Conservation (phyloP, 2,329 filamentous ascomycete genomes). For the Stagonosporopsis tanaceti region DNA sequence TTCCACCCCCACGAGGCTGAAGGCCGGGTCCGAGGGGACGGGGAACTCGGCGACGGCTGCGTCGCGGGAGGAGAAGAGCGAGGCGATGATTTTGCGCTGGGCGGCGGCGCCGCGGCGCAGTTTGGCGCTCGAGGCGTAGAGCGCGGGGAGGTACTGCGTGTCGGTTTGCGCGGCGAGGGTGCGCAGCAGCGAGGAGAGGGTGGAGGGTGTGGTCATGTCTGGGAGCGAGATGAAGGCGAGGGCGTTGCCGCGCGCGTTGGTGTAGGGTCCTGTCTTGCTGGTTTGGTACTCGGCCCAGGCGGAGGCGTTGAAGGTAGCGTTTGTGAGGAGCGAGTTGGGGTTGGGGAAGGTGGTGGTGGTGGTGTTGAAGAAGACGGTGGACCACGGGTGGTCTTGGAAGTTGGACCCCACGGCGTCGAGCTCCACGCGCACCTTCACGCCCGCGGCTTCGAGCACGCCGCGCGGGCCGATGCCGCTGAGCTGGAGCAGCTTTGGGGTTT, state of each 20-base stretch:
- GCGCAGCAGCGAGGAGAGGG: not conserved
- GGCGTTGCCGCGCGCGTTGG: slow-evolving; percentile 34
- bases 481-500: slow-evolving; percentile 63
- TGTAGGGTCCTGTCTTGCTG: slow-evolving; percentile 44
- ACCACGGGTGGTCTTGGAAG: slow-evolving; percentile 44
- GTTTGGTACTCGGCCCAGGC: slow-evolving; percentile 41
- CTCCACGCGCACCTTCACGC: slow-evolving; percentile 35
- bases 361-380: slow-evolving; percentile 33
- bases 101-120: slow-evolving; percentile 31
- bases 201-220: slow-evolving; percentile 27
- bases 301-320: slow-evolving; percentile 45
- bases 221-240: slow-evolving; percentile 36
- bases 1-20: slow-evolving; percentile 40
- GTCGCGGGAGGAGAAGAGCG: slow-evolving; percentile 32
- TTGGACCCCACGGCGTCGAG: slow-evolving; percentile 45
- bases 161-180: slow-evolving; percentile 32
- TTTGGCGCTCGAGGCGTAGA: slow-evolving; percentile 31
- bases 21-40: slow-evolving; percentile 48
- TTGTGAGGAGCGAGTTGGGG: slow-evolving; percentile 29
- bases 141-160: slow-evolving; percentile 30
- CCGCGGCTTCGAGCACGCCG: slow-evolving; percentile 35
- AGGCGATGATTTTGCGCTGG: slow-evolving; percentile 32
- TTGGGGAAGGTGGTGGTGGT: slow-evolving; percentile 34
- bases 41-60: slow-evolving; percentile 37
- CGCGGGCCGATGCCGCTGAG: slow-evolving; percentile 43